Evolutionary conservation across 2,329 filamentous ascomycete genomes (phyloP).

Genomic region (Colletotrichum ledebouriae): DNA sequence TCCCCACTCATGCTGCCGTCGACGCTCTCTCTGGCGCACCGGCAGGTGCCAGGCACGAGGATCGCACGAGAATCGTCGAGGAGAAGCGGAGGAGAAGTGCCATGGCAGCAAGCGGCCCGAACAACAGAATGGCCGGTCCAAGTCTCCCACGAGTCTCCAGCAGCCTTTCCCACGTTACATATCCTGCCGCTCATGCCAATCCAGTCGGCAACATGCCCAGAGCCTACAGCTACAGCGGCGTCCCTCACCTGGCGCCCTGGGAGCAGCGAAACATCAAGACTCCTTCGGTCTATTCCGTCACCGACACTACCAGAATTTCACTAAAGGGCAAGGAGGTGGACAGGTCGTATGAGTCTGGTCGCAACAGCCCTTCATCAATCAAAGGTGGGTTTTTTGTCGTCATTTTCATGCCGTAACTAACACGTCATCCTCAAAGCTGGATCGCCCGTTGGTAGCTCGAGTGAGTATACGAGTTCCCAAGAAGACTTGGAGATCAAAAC

Average conservation of each 20-base stretch:
- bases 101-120: constrained; percentile 57
- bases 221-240: constrained; percentile 59
- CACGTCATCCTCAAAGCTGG: constrained; percentile 1
- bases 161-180: constrained; percentile 62
- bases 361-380: constrained; percentile 54
- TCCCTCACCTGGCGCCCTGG: constrained; percentile 49
- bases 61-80: constrained; percentile 63
- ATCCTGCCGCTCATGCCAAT: constrained; percentile 56
- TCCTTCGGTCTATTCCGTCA: constrained; percentile 48
- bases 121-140: constrained; percentile 53
- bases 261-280: constrained; percentile 47
- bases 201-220: constrained; percentile 57
- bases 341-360: constrained; percentile 50
- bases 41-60: constrained; percentile 62
- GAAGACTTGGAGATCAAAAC: constrained; percentile 57
- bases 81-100: constrained; percentile 64
- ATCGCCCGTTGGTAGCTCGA: constrained; percentile 53
- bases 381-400: constrained; percentile 48
- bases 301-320: constrained; percentile 47
- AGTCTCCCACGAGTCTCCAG: constrained; percentile 60
- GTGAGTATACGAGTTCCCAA: constrained; percentile 55
- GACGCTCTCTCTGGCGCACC: constrained; percentile 70
- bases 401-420: constrained; percentile 18
- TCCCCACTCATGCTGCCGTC: constrained; percentile 72
- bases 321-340: constrained; percentile 60